Percentiles rank a stretch among this genome's conserved stretches.
Evolutionary conservation across 768 basidiomycete species (phyloP).

Genomic region (Tephrocybe sp.): DNA sequence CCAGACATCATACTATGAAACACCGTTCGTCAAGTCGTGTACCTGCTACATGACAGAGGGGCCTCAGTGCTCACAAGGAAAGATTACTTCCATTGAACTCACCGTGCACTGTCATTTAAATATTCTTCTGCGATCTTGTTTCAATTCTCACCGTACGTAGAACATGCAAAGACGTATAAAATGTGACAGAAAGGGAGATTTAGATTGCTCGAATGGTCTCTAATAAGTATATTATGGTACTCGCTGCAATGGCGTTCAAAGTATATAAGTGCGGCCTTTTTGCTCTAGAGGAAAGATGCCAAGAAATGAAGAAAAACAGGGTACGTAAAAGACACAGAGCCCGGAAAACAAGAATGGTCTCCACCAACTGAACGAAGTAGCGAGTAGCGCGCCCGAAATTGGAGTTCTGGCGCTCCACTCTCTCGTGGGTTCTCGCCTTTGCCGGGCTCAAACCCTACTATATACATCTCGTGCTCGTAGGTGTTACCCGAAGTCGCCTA

Average conservation of each 20-base stretch:
- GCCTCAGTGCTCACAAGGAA: too few relatives aligned
- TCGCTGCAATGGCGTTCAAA: conserved; percentile 13
- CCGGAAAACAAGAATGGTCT: conserved; percentile 21
- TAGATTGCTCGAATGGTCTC: too few relatives aligned
- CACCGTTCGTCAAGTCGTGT: too few relatives aligned
- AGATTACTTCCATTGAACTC: too few relatives aligned
- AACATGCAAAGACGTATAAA: too few relatives aligned
- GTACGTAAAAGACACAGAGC: conserved; percentile 10
- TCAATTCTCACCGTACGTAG: too few relatives aligned
- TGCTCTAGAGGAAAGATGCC: conserved; percentile 19
- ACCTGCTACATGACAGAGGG: too few relatives aligned
- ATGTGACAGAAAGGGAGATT: too few relatives aligned
- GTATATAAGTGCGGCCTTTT: conserved; percentile 23
- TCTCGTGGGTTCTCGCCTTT: conserved; percentile 6
- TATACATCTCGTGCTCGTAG: conserved; percentile 2
- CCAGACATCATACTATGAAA: too few relatives aligned
- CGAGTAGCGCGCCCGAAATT: conserved; percentile 16
- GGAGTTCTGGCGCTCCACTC: conserved; percentile 8
- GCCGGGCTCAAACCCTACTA: conserved; percentile 11
- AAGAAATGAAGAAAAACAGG: conserved; percentile 18
- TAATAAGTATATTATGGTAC: not conserved
- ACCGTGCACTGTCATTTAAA: too few relatives aligned
- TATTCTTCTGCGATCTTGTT: too few relatives aligned
- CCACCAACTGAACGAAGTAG: conserved; percentile 20
- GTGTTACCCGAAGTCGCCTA: not conserved